phyloP scores from a whole-genome alignment of 2,329 filamentous ascomycete species.

The Ceratocystis lukuohia region DNA sequence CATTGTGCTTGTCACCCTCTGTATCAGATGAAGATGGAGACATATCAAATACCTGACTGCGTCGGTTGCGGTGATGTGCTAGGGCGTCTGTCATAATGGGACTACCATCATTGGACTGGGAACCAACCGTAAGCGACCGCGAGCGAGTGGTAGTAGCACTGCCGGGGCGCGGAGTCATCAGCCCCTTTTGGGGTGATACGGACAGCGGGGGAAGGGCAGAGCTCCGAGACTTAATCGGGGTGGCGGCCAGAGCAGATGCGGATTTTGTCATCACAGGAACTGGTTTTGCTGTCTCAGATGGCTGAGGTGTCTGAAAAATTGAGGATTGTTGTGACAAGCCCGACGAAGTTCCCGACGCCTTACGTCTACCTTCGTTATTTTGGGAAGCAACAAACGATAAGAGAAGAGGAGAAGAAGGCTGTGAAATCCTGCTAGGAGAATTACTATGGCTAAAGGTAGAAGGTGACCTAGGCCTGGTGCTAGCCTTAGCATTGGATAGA shows the following conservation, averaged over 20 bases:
- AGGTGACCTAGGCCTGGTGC: slow-evolving; percentile 71
- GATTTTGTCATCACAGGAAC: slow-evolving; percentile 48
- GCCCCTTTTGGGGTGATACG: slow-evolving; percentile 49
- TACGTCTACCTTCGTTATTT: slow-evolving; percentile 63
- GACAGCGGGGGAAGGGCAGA: slow-evolving; percentile 39
- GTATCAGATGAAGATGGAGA: slow-evolving; percentile 97
- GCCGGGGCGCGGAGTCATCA: slow-evolving; percentile 46
- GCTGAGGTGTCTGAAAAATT: slow-evolving; percentile 8
- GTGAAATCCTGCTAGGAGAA: slow-evolving; percentile 38
- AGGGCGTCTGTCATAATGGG: slow-evolving; percentile 55
- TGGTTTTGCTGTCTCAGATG: slow-evolving; percentile 13
- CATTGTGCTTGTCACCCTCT: slow-evolving; percentile 83
- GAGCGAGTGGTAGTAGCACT: slow-evolving; percentile 52
- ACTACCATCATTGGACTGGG: slow-evolving; percentile 88
- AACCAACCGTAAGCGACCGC: slow-evolving; percentile 83
- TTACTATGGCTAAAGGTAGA: slow-evolving; percentile 66
- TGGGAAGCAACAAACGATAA: slow-evolving; percentile 87
- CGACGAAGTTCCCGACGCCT: slow-evolving; percentile 82
- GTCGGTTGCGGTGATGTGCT: slow-evolving; percentile 68
- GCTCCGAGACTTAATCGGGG: slow-evolving; percentile 44
- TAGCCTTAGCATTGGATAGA: slow-evolving; percentile 66
- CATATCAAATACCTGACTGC: slow-evolving; percentile 90
- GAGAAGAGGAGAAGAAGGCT: slow-evolving; percentile 75
- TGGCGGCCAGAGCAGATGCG: slow-evolving; percentile 39
- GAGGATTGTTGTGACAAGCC: slow-evolving; percentile 66